Evolutionary conservation across 2,329 filamentous ascomycete genomes (phyloP), one percentile per base, ranked within the genome.

Genomic region (Xylariales sp.): DNA sequence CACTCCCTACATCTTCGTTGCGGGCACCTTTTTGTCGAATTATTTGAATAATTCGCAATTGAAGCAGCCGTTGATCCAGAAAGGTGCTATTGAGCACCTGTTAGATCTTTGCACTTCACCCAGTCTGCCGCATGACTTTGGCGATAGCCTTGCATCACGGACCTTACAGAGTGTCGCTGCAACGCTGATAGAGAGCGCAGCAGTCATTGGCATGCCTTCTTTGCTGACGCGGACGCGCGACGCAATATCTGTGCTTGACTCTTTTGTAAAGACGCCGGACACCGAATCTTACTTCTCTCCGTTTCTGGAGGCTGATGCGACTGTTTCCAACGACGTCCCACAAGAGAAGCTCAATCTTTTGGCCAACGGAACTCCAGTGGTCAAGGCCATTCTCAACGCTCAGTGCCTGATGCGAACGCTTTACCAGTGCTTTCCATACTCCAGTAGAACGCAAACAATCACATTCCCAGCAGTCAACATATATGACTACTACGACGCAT

Each of bases 41-140:
- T 91, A 93, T 58, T 79, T 93, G 45, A 76, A 79, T 47, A 95
- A 94, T 55, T 72, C 77, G 43, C 73, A 73, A 24, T 75, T 94
- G 52, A 90, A 86, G 61, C 68, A 73, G 14, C 75, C 77, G 18
- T 91, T 96, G 55, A 80, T 93, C 47, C 79, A 86, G 41, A 76
- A 77, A 37, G 88, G 89, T 43, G 93, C 88, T 5, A 80, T 91
- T 18, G 88, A 96, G 60, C 73, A 85, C 38, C 71, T 97, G 15
- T 71, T 98, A 40, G 88, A 96, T 56, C 79, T 96, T 42, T 84
- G 84, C 29, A 87, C 86, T 40, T 78, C 90, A 21, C 85, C 88
- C 4, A 90, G 88, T 58, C 73, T 97, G 34, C 81, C 88, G 1
- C 81, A 82, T 51, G 78, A 86, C 54, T 83, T 86, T 55, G 76